These are phyloP conservation scores for Gracilariopsis chorda DNA, from an alignment of 23 red algal species.

Conservation along the genomic window DNA sequence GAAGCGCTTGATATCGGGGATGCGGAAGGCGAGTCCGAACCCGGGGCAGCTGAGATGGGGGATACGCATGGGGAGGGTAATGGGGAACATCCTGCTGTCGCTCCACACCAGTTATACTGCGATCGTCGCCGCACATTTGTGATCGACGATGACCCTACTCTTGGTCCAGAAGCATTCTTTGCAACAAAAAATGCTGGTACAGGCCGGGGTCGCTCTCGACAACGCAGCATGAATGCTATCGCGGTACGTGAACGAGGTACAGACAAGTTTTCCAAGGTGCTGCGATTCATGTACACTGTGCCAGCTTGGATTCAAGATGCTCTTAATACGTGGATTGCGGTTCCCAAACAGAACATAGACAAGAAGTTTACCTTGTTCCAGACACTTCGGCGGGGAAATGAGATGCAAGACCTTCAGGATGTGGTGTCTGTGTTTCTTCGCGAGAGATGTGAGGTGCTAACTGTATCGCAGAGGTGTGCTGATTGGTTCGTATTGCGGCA, in stretches of 20 bases:
- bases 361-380: not conserved
- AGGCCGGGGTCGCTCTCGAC: not conserved
- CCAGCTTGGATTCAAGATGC: not conserved
- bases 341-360: not conserved
- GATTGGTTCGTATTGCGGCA: not conserved
- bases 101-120: not conserved
- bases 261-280: slow-evolving; percentile 3
- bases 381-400: not conserved
- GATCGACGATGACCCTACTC: not conserved
- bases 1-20: not conserved
- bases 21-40: not conserved
- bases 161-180: not conserved
- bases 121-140: not conserved
- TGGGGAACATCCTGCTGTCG: not conserved
- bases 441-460: slow-evolving; percentile 19
- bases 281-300: slow-evolving; percentile 9
- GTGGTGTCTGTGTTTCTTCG: not conserved
- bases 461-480: not conserved
- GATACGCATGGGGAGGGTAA: not conserved
- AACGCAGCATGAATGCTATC: not conserved
- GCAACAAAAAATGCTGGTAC: not conserved
- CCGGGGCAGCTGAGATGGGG: not conserved
- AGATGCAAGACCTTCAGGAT: not conserved
- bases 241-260: not conserved
- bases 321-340: not conserved